Evolutionary conservation across 2,329 filamentous ascomycete genomes (phyloP).

Genomic region (Fusarium virguliforme): DNA sequence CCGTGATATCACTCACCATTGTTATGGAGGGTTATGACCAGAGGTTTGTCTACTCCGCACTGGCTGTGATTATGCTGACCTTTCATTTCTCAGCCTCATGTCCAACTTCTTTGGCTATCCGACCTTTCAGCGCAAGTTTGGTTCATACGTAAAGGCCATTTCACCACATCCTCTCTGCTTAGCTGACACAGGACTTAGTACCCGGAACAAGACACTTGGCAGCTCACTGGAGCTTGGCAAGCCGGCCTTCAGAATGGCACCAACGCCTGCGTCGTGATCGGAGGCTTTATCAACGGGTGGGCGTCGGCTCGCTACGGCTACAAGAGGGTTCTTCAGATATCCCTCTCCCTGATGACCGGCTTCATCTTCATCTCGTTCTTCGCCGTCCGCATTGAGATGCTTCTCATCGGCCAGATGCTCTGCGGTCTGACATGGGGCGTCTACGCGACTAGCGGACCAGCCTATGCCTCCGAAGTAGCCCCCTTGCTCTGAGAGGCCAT

Average conservation of each 20-base stretch:
- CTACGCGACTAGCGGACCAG: slow-evolving; percentile 61
- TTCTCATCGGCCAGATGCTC: slow-evolving; percentile 64
- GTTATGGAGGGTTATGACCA: slow-evolving; percentile 51
- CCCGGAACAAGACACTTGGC: slow-evolving; percentile 38
- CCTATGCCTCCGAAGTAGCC: slow-evolving; percentile 63
- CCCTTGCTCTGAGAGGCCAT: slow-evolving; percentile 59
- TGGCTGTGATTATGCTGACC: background rate
- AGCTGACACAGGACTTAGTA: slow-evolving; percentile 24
- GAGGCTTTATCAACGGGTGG: slow-evolving; percentile 46
- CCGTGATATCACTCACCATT: slow-evolving; percentile 42
- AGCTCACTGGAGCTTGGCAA: slow-evolving; percentile 44
- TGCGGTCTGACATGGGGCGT: slow-evolving; percentile 63
- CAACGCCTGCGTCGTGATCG: slow-evolving; percentile 40
- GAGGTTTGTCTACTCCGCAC: slow-evolving; percentile 18
- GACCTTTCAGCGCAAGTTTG: slow-evolving; percentile 43
- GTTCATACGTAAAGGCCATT: slow-evolving; percentile 18
- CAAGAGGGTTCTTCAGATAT: slow-evolving; percentile 68
- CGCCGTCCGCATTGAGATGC: slow-evolving; percentile 56
- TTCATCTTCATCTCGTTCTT: slow-evolving; percentile 56
- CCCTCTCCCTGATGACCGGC: slow-evolving; percentile 49
- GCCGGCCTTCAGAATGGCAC: slow-evolving; percentile 33
- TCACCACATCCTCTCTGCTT: too few species aligned
- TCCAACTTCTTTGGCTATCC: slow-evolving; percentile 48
- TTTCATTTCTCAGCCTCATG: slow-evolving; percentile 20
- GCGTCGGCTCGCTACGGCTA: slow-evolving; percentile 44